Percentiles rank a stretch among this genome's conserved stretches.
These are phyloP conservation scores for Pholiota molesta DNA, from an alignment of 768 basidiomycete genomes.

Conservation along the genomic window DNA sequence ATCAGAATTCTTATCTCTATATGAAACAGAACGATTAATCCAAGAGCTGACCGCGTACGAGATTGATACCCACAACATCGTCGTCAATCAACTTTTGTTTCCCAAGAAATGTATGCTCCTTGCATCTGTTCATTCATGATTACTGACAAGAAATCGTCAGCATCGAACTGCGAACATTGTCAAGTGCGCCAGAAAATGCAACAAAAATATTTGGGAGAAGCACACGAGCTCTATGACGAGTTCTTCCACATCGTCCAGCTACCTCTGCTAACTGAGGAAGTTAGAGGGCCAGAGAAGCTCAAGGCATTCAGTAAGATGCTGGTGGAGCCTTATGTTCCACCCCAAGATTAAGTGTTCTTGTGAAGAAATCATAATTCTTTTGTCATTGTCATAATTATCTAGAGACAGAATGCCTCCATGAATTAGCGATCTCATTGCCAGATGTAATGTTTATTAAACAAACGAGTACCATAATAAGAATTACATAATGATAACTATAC, in stretches of 20 bases:
- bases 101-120: conserved; percentile 77
- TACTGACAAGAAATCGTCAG: conserved; percentile 39
- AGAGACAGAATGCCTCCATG: too few relatives aligned
- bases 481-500: neutral
- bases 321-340: conserved; percentile 75
- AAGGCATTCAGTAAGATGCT: conserved; percentile 93
- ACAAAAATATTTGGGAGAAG: conserved; percentile 95
- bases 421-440: too few relatives aligned
- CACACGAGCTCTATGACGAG: conserved; percentile 96
- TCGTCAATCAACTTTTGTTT: conserved; percentile 96
- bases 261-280: conserved; percentile 95
- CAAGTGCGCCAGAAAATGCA: conserved; percentile 95
- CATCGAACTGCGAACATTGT: conserved; percentile 94
- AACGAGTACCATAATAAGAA: neutral
- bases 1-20: conserved; percentile 96
- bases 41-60: conserved; percentile 94
- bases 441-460: too few relatives aligned
- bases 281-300: conserved; percentile 92
- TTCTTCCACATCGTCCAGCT: conserved; percentile 97
- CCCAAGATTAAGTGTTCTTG: conserved; percentile 36
- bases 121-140: neutral
- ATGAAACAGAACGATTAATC: conserved; percentile 97
- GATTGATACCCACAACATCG: conserved; percentile 98
- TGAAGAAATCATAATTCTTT: neutral
- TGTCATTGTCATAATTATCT: too few relatives aligned